These are phyloP conservation scores for Haematococcus sp. DNA, from an alignment of 139 green algal species.

Conservation along the genomic window DNA sequence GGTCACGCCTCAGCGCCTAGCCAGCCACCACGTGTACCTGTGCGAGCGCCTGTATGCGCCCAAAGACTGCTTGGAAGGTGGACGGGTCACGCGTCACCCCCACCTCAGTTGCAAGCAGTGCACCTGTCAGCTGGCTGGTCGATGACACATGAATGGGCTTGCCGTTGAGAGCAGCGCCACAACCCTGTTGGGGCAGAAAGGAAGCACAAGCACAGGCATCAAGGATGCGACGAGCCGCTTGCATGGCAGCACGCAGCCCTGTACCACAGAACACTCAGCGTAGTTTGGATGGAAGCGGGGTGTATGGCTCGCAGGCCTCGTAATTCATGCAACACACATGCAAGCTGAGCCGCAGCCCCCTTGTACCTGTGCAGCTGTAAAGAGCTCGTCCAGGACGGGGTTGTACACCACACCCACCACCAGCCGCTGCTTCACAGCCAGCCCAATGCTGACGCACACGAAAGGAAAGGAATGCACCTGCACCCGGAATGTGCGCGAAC, in stretches of 20 bases:
- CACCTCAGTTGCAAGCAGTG: constrained; percentile 88
- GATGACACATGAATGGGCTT: constrained; percentile 58
- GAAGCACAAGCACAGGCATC: too few species aligned
- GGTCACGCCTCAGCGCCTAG: too few species aligned
- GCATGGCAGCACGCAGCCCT: too few species aligned
- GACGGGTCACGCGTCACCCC: constrained; percentile 59
- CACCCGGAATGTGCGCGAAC: too few species aligned
- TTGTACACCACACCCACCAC: constrained; percentile 96
- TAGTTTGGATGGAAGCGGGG: too few species aligned
- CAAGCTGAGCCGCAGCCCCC: too few species aligned
- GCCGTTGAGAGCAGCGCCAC: constrained; percentile 79
- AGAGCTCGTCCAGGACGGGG: constrained; percentile 87
- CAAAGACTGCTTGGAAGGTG: constrained; percentile 73
- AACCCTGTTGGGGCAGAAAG: too few species aligned
- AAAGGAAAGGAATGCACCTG: constrained; percentile 61
- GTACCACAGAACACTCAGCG: too few species aligned
- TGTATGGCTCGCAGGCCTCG: too few species aligned
- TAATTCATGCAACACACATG: too few species aligned
- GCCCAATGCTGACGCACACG: constrained; percentile 86
- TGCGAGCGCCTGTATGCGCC: constrained; percentile 58
- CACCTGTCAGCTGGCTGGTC: constrained; percentile 48
- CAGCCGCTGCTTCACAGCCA: constrained; percentile 60
- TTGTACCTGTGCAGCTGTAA: constrained; percentile 41
- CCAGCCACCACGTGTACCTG: constrained; percentile 11
- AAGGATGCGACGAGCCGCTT: too few species aligned